These are phyloP conservation scores for Adansonia rubrostipa DNA, from an alignment of 441 rosid genomes.

Conservation along the genomic window DNA sequence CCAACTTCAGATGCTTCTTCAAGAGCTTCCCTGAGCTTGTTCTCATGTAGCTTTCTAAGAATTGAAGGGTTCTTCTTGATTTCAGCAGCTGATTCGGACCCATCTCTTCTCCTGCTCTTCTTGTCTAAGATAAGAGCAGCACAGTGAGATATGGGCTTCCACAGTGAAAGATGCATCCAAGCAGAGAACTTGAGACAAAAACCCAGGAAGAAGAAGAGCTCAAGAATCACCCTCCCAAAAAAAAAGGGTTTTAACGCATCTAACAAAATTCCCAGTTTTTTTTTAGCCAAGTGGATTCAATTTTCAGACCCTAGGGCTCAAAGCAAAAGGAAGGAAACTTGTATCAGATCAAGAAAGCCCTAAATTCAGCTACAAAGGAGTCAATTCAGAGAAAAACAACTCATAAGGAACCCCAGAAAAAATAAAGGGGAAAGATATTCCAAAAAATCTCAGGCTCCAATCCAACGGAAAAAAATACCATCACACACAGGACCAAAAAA, in stretches of 20 bases:
- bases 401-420: constrained; percentile 14
- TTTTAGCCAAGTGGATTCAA: constrained; percentile 12
- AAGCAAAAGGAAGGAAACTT: constrained; percentile 36
- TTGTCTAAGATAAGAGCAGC: constrained; percentile 92
- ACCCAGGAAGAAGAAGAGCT: constrained; percentile 33
- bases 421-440: constrained; percentile 22
- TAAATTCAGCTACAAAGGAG: constrained; percentile 33
- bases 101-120: constrained; percentile 84
- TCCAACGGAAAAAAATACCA: not conserved
- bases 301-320: constrained; percentile 37
- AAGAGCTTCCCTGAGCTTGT: constrained; percentile 84
- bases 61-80: constrained; percentile 51
- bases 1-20: constrained; percentile 97
- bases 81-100: constrained; percentile 61
- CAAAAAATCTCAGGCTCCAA: constrained; percentile 22
- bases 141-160: constrained; percentile 97
- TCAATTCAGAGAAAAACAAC: constrained; percentile 26
- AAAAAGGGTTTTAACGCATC: constrained; percentile 48
- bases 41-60: constrained; percentile 70
- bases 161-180: constrained; percentile 92
- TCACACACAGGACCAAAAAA: constrained; percentile 23
- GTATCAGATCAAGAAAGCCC: constrained; percentile 52
- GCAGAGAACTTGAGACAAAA: constrained; percentile 31
- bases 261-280: constrained; percentile 26
- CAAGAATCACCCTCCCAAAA: constrained; percentile 26